A percentile compares a stretch with the other conserved stretches of the same genome.
Evolutionary conservation across 768 basidiomycete genomes (phyloP).

Genomic region (Mycena filopes): DNA sequence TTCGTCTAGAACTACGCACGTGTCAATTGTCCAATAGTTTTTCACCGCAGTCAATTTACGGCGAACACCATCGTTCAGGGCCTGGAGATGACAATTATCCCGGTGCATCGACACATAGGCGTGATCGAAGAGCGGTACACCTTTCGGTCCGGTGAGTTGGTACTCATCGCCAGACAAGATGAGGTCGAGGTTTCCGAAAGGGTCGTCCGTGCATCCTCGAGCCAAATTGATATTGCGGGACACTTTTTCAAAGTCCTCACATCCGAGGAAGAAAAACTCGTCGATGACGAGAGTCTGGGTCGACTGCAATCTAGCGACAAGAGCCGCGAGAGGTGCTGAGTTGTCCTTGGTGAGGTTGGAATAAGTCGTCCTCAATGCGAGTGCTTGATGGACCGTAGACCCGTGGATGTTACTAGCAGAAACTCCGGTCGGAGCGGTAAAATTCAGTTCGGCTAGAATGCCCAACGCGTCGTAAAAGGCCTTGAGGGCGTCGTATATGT

Average conservation of each 20-base stretch:
- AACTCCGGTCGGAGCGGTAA: conserved; percentile 36
- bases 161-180: conserved; percentile 31
- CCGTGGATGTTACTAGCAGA: conserved; percentile 34
- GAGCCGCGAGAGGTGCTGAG: conserved; percentile 7
- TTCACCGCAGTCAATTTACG: conserved; percentile 23
- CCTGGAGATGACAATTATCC: conserved; percentile 7
- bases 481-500: conserved; percentile 30
- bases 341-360: background rate
- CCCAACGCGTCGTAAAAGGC: conserved; percentile 17
- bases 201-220: conserved; percentile 11
- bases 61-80: conserved; percentile 8
- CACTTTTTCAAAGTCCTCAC: conserved; percentile 20
- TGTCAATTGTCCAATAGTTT: conserved; percentile 20
- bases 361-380: conserved; percentile 7
- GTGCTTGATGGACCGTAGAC: conserved; percentile 25
- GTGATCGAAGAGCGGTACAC: conserved; percentile 11
- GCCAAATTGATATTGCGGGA: conserved; percentile 26
- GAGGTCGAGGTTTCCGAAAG: conserved; percentile 24
- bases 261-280: conserved; percentile 29
- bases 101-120: background rate
- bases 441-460: conserved; percentile 6
- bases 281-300: conserved; percentile 24
- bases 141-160: conserved; percentile 23
- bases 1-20: conserved; percentile 30
- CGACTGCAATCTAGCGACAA: conserved; percentile 1